These are phyloP conservation scores for Aegilops longissima DNA, from an alignment of 176 grass and related monocot species.

Conservation along the genomic window DNA sequence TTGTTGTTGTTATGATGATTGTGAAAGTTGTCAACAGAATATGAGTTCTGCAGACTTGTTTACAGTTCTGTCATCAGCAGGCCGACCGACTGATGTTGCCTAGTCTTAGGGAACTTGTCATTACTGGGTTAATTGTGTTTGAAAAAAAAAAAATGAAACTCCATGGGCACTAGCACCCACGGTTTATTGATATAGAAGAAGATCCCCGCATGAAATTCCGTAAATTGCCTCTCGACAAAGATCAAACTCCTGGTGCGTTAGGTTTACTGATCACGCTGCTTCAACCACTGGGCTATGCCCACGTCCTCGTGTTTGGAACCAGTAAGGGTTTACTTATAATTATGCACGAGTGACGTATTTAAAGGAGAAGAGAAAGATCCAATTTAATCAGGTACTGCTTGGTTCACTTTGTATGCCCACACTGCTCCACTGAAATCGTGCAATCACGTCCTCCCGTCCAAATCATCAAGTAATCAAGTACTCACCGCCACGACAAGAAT, in stretches of 20 bases:
- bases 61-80: not conserved
- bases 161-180: no score
- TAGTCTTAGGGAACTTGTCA: not conserved
- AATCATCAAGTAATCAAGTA: not conserved
- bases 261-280: no score
- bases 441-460: not conserved
- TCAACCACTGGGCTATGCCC: no score
- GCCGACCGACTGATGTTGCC: not conserved
- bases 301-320: not conserved
- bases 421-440: not conserved
- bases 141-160: no score
- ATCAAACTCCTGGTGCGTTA: no score
- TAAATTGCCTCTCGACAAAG: no score
- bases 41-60: conserved; percentile 21
- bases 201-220: no score
- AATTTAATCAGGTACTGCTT: not conserved
- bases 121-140: not conserved
- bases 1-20: conserved; percentile 10
- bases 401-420: not conserved
- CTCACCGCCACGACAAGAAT: no score
- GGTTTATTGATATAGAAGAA: no score
- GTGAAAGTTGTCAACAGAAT: conserved; percentile 24
- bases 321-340: not conserved
- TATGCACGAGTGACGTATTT: not conserved
- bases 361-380: not conserved